phyloP scores from a whole-genome alignment of 1,284 basidiomycete species.

The Melampsora medusae region DNA sequence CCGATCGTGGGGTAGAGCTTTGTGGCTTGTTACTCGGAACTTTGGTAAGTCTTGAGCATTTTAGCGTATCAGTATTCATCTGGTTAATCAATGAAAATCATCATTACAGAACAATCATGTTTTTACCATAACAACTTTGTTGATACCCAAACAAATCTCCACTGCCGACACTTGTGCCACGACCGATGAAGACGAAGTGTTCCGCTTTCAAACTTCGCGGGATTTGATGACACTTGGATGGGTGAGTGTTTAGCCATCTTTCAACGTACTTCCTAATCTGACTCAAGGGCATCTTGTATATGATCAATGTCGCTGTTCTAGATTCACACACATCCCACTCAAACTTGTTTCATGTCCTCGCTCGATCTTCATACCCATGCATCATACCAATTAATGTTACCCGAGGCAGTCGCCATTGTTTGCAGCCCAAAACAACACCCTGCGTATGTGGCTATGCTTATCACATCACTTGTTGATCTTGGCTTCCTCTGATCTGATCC shows the following conservation, averaged over 20 bases:
- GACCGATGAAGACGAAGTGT: slow-evolving; percentile 81
- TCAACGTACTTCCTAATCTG: background rate
- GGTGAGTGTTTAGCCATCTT: slow-evolving; percentile 59
- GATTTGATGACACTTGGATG: slow-evolving; percentile 80
- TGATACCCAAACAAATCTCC: slow-evolving; percentile 77
- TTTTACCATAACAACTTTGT: slow-evolving; percentile 69
- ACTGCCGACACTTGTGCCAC: slow-evolving; percentile 76
- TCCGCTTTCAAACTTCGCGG: slow-evolving; percentile 73
- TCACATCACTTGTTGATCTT: background rate
- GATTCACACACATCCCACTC: slow-evolving; percentile 89
- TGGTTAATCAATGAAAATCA: slow-evolving; percentile 3
- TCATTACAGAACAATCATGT: slow-evolving; percentile 13
- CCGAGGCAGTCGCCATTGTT: slow-evolving; percentile 85
- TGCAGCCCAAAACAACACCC: slow-evolving; percentile 76
- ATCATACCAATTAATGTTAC: slow-evolving; percentile 78
- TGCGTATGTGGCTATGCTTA: slow-evolving; percentile 52
- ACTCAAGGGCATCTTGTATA: background rate
- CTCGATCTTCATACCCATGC: slow-evolving; percentile 85
- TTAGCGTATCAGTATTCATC: background rate
- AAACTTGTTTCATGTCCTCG: slow-evolving; percentile 76
- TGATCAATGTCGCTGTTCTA: slow-evolving; percentile 51
- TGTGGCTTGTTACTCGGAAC: slow-evolving; percentile 66
- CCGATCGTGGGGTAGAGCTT: slow-evolving; percentile 64
- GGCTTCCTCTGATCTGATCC: background rate
- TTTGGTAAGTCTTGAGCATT: slow-evolving; percentile 31